phyloP scores from a whole-genome alignment of 331 rosid species.

The Quercus tomentella region DNA sequence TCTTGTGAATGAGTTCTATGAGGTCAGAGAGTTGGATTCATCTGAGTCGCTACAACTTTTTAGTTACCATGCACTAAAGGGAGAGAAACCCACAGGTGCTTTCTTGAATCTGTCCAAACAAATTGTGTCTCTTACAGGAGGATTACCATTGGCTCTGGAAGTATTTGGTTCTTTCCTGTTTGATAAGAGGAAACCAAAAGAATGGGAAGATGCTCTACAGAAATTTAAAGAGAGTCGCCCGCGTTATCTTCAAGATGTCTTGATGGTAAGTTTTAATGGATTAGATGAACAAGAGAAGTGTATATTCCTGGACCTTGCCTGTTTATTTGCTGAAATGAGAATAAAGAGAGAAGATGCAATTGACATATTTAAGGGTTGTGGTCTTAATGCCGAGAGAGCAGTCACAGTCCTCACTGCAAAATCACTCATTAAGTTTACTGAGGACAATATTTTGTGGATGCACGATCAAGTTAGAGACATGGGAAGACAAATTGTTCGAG shows the following conservation, averaged over 20 bases:
- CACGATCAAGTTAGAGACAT: conserved; percentile 4
- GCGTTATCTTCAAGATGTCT: conserved; percentile 28
- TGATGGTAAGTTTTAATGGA: conserved; percentile 43
- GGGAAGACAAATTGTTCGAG: conserved; percentile 50
- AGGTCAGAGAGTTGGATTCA: conserved; percentile 34
- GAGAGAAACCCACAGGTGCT: conserved; percentile 25
- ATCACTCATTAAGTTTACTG: conserved; percentile 40
- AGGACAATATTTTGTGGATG: background rate
- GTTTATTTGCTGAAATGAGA: conserved; percentile 45
- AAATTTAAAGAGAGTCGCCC: conserved; percentile 38
- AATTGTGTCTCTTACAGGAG: conserved; percentile 43
- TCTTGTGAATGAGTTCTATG: conserved; percentile 25
- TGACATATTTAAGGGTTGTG: conserved; percentile 43
- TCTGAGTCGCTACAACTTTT: conserved; percentile 41
- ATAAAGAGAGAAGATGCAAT: conserved; percentile 39
- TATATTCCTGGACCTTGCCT: conserved; percentile 61
- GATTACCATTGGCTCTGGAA: conserved; percentile 59
- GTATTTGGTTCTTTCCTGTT: conserved; percentile 30
- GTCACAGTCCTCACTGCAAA: conserved; percentile 32
- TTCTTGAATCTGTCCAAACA: background rate
- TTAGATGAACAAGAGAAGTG: conserved; percentile 43
- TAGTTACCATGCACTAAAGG: conserved; percentile 42
- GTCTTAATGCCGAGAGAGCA: conserved; percentile 36
- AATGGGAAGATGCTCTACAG: conserved; percentile 37
- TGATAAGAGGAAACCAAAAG: background rate